phyloP scores from a whole-genome alignment of 2,329 filamentous ascomycete species.

The Colletotrichum cereale region DNA sequence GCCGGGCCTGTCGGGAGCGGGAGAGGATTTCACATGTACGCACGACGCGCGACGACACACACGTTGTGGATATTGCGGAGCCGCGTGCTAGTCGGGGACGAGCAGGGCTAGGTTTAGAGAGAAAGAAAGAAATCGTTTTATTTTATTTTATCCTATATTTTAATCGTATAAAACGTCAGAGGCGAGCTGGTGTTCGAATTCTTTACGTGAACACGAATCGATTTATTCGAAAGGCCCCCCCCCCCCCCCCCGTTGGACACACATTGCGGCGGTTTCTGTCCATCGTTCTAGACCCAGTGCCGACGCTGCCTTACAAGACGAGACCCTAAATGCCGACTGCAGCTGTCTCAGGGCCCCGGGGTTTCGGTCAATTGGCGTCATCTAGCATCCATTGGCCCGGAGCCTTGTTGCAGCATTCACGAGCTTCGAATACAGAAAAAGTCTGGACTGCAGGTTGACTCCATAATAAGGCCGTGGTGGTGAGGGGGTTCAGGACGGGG shows the following conservation, averaged over 20 bases:
- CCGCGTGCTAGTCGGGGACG: not conserved
- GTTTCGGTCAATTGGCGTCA: not conserved
- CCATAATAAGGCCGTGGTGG: constrained; percentile 17
- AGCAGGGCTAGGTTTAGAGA: not conserved
- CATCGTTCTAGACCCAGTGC: too few relatives aligned
- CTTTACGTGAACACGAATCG: too few relatives aligned
- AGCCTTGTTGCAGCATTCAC: not conserved
- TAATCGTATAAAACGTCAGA: not conserved
- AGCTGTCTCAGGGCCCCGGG: not conserved
- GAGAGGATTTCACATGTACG: too few relatives aligned
- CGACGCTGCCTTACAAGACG: not conserved
- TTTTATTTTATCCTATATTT: too few relatives aligned
- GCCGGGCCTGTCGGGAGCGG: not conserved
- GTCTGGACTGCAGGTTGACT: constrained; percentile 8
- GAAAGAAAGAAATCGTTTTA: not conserved
- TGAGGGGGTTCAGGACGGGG: not conserved
- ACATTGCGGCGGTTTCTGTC: too few relatives aligned
- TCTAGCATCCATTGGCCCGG: not conserved
- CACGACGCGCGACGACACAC: not conserved
- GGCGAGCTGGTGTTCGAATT: not conserved
- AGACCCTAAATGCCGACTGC: not conserved
- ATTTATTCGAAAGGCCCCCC: too few relatives aligned
- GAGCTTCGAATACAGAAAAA: not conserved
- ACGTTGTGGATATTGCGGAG: not conserved
- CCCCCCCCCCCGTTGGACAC: too few relatives aligned